Conservation (phyloP, 768 basidiomycete genomes). For the Hebeloma cylindrosporum region DNA sequence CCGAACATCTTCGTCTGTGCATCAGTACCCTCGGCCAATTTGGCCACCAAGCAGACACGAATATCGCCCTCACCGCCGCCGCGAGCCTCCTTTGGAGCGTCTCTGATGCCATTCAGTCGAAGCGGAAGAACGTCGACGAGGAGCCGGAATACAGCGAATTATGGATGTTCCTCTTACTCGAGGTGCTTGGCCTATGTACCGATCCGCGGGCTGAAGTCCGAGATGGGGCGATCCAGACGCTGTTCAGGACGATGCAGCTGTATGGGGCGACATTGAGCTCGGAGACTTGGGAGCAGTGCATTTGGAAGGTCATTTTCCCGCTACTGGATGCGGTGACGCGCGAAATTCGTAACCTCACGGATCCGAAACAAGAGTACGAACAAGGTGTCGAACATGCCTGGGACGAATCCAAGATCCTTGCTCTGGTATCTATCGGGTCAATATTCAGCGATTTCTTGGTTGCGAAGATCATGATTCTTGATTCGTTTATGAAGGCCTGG, state of each 20-base stretch:
- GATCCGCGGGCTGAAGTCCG: conserved; percentile 87
- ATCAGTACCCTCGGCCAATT: conserved; percentile 91
- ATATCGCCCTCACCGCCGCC: conserved; percentile 92
- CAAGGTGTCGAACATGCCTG: conserved; percentile 50
- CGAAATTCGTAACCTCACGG: conserved; percentile 49
- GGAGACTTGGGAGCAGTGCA: conserved; percentile 85
- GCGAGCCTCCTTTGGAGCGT: conserved; percentile 95
- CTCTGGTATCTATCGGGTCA: conserved; percentile 78
- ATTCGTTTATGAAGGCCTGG: conserved; percentile 73
- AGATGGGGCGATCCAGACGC: conserved; percentile 90
- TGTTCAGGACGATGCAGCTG: conserved; percentile 91
- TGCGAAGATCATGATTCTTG: conserved; percentile 69
- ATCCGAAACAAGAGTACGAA: conserved; percentile 20
- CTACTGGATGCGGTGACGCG: conserved; percentile 69
- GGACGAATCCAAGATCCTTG: conserved; percentile 88
- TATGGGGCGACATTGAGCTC: conserved; percentile 85
- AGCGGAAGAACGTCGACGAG: conserved; percentile 61
- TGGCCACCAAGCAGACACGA: conserved; percentile 91
- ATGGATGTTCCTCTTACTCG: conserved; percentile 92
- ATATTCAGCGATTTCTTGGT: conserved; percentile 82
- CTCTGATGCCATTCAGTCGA: conserved; percentile 90
- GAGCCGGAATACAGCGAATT: conserved; percentile 77
- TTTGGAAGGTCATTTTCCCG: conserved; percentile 92
- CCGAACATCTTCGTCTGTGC: conserved; percentile 80
- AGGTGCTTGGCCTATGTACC: conserved; percentile 79